Evolutionary conservation across 2,329 filamentous ascomycete species (phyloP), one percentile per base, ranked within the genome.

Genomic region (Cladosporium velox): DNA sequence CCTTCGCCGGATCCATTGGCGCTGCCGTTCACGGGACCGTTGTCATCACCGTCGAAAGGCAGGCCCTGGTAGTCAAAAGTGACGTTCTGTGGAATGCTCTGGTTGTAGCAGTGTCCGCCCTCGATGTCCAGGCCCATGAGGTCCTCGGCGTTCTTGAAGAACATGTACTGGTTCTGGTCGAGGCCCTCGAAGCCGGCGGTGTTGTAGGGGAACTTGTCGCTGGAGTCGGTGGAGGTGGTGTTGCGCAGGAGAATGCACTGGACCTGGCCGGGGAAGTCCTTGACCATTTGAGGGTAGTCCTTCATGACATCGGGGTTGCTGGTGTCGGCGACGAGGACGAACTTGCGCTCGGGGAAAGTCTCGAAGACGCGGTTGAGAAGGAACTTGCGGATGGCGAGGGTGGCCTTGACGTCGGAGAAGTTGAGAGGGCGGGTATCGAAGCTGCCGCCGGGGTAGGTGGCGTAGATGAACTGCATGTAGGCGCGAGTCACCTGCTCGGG

Each of bases 381-480:
- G 77, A 83, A 90, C 66, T 85, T 85, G 58, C 91, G 88, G 73
- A 93, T 91, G 6, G 85, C 85, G 44, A 93, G 83, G 0, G 90
- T 92, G 4, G 88, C 90, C n/a, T 79, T 82, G 14, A 90, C 82
- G 69, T 93, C 89, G n/a, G 86, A 89, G 79, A 93, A 92, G 81
- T 93, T 93, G 24, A 93, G 84, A 0, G 91, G 90, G 0, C 90
- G 86, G 1, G 90, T 92, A 72, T 93, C 91, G 75, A 92, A 92
- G 51, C 87, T 90, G 52, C 91, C 91, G 15, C 88, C 85, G 0
- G 91, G 91, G 75, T 93, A 93, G 7, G 85, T 91, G 73, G 87
- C 86, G 82, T 90, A 93, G 76, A 93, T 92, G 77, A 90, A 86
- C 67, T 90, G 85, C 90, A 92, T 92, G 79, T 93, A 93, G 70